phyloP scores from a whole-genome alignment of 2,329 filamentous ascomycete species.

The Pyrenophora teres region DNA sequence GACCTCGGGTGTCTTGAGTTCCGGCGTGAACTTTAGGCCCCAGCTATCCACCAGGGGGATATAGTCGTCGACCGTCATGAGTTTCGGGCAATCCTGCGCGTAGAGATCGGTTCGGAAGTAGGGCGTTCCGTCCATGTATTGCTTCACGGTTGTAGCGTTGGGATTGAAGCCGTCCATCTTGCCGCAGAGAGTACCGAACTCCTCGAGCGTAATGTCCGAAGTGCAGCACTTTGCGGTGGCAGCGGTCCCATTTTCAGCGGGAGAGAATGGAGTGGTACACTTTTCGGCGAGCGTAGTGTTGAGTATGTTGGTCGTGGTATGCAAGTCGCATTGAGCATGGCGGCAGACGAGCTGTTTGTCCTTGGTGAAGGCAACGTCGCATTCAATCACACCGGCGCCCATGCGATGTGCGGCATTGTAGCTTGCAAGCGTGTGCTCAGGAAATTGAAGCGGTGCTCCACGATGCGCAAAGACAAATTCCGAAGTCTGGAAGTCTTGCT shows the following conservation, averaged over 20 bases:
- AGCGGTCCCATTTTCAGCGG: constrained; percentile 40
- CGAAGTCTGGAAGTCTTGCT: constrained; percentile 42
- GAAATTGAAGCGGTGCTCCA: constrained; percentile 44
- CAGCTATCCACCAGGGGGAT: constrained; percentile 65
- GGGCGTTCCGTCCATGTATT: constrained; percentile 64
- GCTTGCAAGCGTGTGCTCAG: constrained; percentile 41
- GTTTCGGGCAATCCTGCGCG: constrained; percentile 62
- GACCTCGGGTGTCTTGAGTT: constrained; percentile 67
- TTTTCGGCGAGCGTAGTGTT: constrained; percentile 43
- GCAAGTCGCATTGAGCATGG: constrained; percentile 46
- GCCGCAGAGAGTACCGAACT: constrained; percentile 70
- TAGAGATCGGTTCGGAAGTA: constrained; percentile 70
- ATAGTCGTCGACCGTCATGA: constrained; percentile 65
- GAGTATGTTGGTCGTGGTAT: constrained; percentile 47
- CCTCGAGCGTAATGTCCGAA: constrained; percentile 69
- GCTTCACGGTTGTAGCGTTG: constrained; percentile 61
- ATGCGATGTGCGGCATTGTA: constrained; percentile 41
- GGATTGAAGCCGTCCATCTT: constrained; percentile 69
- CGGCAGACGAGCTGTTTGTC: constrained; percentile 48
- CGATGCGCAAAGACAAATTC: constrained; percentile 46
- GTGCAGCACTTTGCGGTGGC: constrained; percentile 73
- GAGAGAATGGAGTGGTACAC: constrained; percentile 45
- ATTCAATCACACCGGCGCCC: constrained; percentile 47
- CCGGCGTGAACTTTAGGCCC: constrained; percentile 55
- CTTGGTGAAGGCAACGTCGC: constrained; percentile 47